Evolutionary conservation across 495 filamentous ascomycete genomes (phyloP).

Genomic region (Hyaloscypha bicolor): DNA sequence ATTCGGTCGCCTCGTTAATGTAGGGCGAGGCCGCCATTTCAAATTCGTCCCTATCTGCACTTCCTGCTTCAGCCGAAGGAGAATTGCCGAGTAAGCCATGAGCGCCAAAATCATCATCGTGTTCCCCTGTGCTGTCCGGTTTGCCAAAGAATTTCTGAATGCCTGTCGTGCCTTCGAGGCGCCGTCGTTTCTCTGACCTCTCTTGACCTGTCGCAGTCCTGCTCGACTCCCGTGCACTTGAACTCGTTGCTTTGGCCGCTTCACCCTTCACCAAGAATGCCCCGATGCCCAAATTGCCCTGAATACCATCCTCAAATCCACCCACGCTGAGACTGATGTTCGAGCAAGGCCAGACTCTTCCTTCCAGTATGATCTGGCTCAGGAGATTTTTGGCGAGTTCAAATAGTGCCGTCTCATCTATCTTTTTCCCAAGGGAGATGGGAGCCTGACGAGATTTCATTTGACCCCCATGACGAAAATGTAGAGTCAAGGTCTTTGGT

Average conservation of each 20-base stretch:
- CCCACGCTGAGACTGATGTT: conserved; percentile 83
- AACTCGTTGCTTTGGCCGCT: conserved; percentile 59
- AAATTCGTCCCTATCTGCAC: conserved; percentile 33
- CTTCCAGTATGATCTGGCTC: conserved; percentile 75
- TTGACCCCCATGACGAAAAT: conserved; percentile 72
- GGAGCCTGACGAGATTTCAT: conserved; percentile 71
- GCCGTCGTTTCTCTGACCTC: conserved; percentile 55
- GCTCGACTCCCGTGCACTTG: conserved; percentile 29
- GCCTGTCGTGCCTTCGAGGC: conserved; percentile 43
- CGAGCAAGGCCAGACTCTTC: conserved; percentile 80
- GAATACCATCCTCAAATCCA: conserved; percentile 87
- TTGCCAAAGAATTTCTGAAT: conserved; percentile 62
- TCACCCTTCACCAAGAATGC: conserved; percentile 81
- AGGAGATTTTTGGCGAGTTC: conserved; percentile 76
- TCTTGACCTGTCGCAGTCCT: conserved; percentile 26
- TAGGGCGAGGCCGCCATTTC: conserved; percentile 28
- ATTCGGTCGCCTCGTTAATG: conserved; percentile 35
- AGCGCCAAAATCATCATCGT: conserved; percentile 26
- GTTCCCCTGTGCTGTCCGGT: conserved; percentile 27
- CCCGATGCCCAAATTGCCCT: conserved; percentile 82
- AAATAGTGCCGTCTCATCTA: conserved; percentile 75
- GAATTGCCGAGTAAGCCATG: conserved; percentile 25
- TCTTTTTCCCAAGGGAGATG: conserved; percentile 73
- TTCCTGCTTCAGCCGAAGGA: conserved; percentile 29
- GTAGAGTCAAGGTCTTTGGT: conserved; percentile 81